Evolutionary conservation across 257 asterid genomes (phyloP).

Genomic region (Asclepias syriaca): DNA sequence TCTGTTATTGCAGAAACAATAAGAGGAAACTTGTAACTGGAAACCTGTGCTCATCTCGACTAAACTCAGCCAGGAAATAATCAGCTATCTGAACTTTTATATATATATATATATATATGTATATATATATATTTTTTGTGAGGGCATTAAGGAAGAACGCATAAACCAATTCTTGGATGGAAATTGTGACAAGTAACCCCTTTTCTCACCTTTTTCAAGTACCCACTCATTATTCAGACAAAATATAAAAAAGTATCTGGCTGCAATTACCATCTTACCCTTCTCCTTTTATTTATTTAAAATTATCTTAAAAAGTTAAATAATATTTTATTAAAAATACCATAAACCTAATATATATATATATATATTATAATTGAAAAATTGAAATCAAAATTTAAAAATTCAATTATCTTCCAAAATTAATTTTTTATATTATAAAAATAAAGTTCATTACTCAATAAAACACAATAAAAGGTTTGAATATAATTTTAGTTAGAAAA

Average conservation of each 20-base stretch:
- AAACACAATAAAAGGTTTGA: too few species aligned
- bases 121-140: not conserved
- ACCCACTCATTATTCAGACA: not conserved
- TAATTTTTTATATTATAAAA: too few species aligned
- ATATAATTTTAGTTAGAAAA: too few species aligned
- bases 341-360: too few species aligned
- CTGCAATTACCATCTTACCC: not conserved
- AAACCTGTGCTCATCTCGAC: slow-evolving; percentile 54
- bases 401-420: too few species aligned
- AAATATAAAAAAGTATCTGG: not conserved
- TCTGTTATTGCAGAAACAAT: slow-evolving; percentile 17
- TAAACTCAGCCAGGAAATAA: not conserved
- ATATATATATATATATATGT: too few species aligned
- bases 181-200: slow-evolving; percentile 9
- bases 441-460: too few species aligned
- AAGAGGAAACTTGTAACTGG: slow-evolving; percentile 43
- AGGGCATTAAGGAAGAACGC: not conserved
- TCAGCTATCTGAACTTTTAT: not conserved
- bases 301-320: too few species aligned
- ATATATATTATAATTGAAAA: too few species aligned
- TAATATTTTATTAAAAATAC: too few species aligned
- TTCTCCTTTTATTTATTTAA: not conserved
- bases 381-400: too few species aligned
- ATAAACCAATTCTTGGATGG: not conserved
- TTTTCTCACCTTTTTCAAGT: not conserved